These are phyloP conservation scores for Aspergillus sp. DNA, from an alignment of 2,329 filamentous ascomycete genomes.

Conservation along the genomic window DNA sequence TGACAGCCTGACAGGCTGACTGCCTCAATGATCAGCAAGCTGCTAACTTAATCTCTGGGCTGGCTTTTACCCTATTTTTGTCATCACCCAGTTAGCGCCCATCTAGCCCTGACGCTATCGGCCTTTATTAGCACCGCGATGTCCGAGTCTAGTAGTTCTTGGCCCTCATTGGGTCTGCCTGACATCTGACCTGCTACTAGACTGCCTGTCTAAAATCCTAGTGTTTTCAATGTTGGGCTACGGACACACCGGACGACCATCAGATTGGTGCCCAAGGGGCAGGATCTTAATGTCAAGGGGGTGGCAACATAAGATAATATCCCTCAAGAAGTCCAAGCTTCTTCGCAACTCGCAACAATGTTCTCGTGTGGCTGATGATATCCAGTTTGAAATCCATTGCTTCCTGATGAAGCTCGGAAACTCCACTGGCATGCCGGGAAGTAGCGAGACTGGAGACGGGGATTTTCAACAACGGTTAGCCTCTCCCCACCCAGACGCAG, in stretches of 20 bases:
- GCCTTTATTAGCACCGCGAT: constrained; percentile 1
- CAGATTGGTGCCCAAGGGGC: constrained; percentile 8
- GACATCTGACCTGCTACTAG: neutral
- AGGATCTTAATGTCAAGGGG: neutral
- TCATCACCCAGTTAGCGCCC: constrained; percentile 3
- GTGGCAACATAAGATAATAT: neutral
- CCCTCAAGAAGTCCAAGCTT: neutral
- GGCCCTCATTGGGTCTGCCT: neutral
- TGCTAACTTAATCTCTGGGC: constrained; percentile 4
- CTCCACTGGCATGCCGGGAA: neutral
- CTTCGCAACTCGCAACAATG: neutral
- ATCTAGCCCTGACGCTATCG: constrained; percentile 6
- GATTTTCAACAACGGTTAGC: neutral
- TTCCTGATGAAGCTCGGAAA: neutral
- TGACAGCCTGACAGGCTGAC: constrained; percentile 5
- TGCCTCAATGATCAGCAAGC: constrained; percentile 3
- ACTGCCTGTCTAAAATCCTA: constrained; percentile 10
- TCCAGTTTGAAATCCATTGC: neutral
- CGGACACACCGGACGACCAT: neutral
- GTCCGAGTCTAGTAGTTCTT: neutral
- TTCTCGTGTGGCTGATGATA: neutral
- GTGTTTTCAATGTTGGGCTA: constrained; percentile 8
- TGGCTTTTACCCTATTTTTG: constrained; percentile 9
- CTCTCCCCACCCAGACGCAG: neutral
- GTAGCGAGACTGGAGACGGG: constrained; percentile 1